phyloP scores from a whole-genome alignment of 257 asterid genomes.

The Paraleonurus japonicus region DNA sequence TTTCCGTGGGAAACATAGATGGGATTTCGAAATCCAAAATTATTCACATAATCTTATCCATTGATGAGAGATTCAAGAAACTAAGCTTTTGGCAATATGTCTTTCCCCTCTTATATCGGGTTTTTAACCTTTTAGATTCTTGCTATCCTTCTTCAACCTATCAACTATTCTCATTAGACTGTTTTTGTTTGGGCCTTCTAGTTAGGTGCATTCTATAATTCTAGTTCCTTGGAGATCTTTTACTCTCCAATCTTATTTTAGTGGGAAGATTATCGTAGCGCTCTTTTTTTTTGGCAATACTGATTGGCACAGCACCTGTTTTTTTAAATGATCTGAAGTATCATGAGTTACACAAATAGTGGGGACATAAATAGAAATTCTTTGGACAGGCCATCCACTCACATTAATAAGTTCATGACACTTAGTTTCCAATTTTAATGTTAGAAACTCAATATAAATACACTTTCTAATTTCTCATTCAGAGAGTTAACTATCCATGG shows the following conservation, averaged over 20 bases:
- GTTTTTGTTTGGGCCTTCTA: slow-evolving; percentile 1
- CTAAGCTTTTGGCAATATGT: slow-evolving; percentile 82
- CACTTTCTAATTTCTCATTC: not conserved
- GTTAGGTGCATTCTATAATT: not conserved
- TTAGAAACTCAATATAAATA: not conserved
- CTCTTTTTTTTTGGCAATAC: not conserved
- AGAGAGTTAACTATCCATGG: not conserved
- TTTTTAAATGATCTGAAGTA: not conserved
- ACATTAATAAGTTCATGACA: too few species aligned
- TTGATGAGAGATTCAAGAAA: slow-evolving; percentile 85
- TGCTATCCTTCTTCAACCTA: slow-evolving; percentile 12
- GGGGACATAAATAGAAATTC: not conserved
- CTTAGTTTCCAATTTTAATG: not conserved
- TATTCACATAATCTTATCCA: slow-evolving; percentile 64
- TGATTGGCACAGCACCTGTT: not conserved
- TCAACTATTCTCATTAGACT: not conserved
- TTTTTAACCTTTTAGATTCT: slow-evolving; percentile 17
- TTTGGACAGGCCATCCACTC: not conserved
- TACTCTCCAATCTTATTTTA: not conserved
- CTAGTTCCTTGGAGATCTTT: not conserved
- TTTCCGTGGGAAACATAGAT: slow-evolving; percentile 90
- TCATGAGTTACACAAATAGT: not conserved
- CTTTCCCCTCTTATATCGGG: slow-evolving; percentile 9
- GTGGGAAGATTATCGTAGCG: not conserved
- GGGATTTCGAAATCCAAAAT: slow-evolving; percentile 80